Base-by-base conservation (phyloP, 345 rosid genomes). In the Euphorbia pulcherrima region DNA sequence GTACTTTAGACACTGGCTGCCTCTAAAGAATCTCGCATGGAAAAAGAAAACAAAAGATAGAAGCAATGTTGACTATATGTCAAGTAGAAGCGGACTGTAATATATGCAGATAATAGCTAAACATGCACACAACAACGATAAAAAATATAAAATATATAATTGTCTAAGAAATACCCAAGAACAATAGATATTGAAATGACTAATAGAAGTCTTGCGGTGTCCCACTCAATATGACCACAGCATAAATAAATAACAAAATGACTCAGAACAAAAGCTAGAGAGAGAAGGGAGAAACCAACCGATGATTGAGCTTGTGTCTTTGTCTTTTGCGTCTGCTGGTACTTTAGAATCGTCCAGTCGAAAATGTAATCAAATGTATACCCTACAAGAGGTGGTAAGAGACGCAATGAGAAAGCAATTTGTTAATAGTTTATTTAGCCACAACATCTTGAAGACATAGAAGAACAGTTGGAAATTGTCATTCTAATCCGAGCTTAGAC, bases 1-100 rank as follows among this genome's bases (percentile, higher is more conserved):
- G 67, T 29, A 55, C 69, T 40, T 74, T 61, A 71, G 82, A 70
- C 70, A 69, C 72, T 33, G 67, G 82, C 67, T 14, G 82, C 65
- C 64, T 76, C 79, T 75, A 72, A 65, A 74, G 24, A 48, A 72
- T 68, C 13, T 26, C 46, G 30, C 35, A 23, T 16, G 58, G n/a
- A 68, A 58, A 46, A 28, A 51, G 41, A 24, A 69, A 39, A 61
- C 48, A 35, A 9, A 57, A 77, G 53, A 28, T 30, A 12, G 21
- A 54, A 27, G 62, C 33, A 62, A 53, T 14, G 9, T 8, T 27
- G 58, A 48, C 14, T 37, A 23, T 61, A 26, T 54, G 20, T 67
- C 8, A 40, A 16, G 50, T 3, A 26, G 21, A 14, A 21, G 23
- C 35, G 17, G 26, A 40, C 2, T 23, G 10, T n/a, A 55, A 23